Percentiles rank a stretch among this genome's conserved stretches.
Conservation (phyloP, 2,329 filamentous ascomycete species). For the Scleromitrula shiraiana region DNA sequence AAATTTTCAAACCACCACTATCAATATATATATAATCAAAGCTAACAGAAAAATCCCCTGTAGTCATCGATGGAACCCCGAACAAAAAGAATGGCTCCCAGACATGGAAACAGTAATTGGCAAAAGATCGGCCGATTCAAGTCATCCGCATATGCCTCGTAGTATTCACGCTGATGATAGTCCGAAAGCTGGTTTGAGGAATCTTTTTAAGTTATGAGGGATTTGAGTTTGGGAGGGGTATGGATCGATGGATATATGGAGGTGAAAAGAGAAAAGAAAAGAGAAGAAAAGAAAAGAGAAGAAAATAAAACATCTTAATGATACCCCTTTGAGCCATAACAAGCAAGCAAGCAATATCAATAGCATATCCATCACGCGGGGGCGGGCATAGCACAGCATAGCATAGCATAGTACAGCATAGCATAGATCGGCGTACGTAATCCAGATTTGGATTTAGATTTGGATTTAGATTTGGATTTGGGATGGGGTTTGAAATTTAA, state of each 20-base stretch:
- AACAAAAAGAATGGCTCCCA: conserved; percentile 47
- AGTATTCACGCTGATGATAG: conserved; percentile 16
- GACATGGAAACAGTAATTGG: too few species aligned
- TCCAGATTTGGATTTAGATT: too few species aligned
- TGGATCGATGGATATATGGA: neutral
- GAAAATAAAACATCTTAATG: neutral
- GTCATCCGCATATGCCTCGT: conserved; percentile 18
- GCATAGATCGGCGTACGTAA: too few species aligned
- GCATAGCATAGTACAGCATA: too few species aligned
- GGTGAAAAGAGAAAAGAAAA: neutral
- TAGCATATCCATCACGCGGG: too few species aligned
- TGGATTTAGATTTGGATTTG: too few species aligned
- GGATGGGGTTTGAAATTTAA: too few species aligned
- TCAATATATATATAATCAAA: conserved; percentile 2
- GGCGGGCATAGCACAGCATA: too few species aligned
- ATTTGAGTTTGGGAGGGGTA: neutral
- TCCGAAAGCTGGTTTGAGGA: conserved; percentile 15
- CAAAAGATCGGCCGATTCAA: too few species aligned
- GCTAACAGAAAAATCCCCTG: neutral
- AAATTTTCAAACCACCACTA: too few species aligned
- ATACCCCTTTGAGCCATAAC: neutral
- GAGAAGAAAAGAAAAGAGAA: neutral
- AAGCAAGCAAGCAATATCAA: too few species aligned
- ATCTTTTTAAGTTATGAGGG: conserved; percentile 18
- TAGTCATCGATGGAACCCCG: conserved; percentile 54